Conservation (phyloP, 331 rosid genomes). For the Cydonia oblonga region DNA sequence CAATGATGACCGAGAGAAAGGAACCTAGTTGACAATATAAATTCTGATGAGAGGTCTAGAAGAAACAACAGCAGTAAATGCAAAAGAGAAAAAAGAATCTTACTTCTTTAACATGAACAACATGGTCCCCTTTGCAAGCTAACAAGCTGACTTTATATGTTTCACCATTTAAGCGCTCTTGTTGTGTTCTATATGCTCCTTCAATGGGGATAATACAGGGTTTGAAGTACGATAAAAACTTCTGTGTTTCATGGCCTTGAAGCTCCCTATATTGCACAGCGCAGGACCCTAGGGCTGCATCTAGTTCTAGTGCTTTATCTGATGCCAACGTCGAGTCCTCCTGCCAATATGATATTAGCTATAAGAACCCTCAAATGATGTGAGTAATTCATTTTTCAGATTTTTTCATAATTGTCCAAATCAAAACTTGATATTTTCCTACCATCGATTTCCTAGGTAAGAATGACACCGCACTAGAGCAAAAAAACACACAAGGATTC, state of each 20-base stretch:
- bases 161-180: constrained; percentile 42
- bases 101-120: constrained; percentile 79
- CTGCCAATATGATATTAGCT: constrained; percentile 32
- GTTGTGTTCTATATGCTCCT: constrained; percentile 59
- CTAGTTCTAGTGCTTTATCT: constrained; percentile 84
- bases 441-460: neutral
- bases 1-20: constrained; percentile 74
- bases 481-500: neutral
- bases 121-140: constrained; percentile 90
- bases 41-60: neutral
- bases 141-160: constrained; percentile 50
- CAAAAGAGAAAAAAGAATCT: constrained; percentile 18
- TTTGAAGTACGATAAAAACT: constrained; percentile 74
- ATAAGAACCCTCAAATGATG: constrained; percentile 5
- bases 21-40: constrained; percentile 41
- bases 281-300: constrained; percentile 87
- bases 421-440: neutral
- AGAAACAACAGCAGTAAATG: neutral
- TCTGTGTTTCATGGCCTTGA: constrained; percentile 80
- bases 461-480: neutral
- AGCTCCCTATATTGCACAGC: constrained; percentile 84
- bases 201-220: constrained; percentile 87
- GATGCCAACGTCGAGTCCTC: constrained; percentile 75
- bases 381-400: neutral
- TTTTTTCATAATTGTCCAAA: neutral